Conservation (phyloP, 2,329 filamentous ascomycete genomes). For the Endoconidiophora polonica region DNA sequence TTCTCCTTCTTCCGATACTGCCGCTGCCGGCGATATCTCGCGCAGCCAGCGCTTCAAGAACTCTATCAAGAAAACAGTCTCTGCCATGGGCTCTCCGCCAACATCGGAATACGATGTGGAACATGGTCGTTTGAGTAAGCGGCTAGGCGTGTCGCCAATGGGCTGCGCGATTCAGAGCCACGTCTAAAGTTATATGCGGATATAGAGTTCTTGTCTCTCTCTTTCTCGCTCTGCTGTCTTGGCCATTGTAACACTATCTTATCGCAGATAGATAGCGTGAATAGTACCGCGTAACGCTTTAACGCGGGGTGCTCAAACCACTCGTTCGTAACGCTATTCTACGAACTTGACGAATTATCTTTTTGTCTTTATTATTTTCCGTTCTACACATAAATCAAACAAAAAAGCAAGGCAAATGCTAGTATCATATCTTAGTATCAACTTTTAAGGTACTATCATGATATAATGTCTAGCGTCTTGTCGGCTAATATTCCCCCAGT, state of each 20-base stretch:
- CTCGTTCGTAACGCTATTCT: no score
- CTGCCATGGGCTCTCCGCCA: constrained; percentile 14
- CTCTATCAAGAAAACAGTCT: constrained; percentile 13
- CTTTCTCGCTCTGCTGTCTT: neutral
- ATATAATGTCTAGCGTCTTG: neutral
- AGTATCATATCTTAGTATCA: no score
- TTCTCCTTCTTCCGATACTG: neutral
- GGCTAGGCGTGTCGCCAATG: constrained; percentile 13
- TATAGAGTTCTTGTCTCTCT: neutral
- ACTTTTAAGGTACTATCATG: no score
- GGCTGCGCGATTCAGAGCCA: constrained; percentile 10
- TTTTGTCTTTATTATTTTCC: neutral
- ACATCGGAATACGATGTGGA: constrained; percentile 12
- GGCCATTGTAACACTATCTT: no score
- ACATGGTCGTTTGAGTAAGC: constrained; percentile 12
- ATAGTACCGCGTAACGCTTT: no score
- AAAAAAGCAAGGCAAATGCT: no score
- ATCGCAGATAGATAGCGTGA: no score
- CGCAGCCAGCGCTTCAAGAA: constrained; percentile 11
- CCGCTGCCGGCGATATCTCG: constrained; percentile 1
- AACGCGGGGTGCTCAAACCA: no score
- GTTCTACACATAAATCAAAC: no score
- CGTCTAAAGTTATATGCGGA: constrained; percentile 4
- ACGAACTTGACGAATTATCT: neutral
- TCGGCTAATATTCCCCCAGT: neutral